phyloP scores from a whole-genome alignment of 768 basidiomycete species.

The Lactifluus subvellereus region DNA sequence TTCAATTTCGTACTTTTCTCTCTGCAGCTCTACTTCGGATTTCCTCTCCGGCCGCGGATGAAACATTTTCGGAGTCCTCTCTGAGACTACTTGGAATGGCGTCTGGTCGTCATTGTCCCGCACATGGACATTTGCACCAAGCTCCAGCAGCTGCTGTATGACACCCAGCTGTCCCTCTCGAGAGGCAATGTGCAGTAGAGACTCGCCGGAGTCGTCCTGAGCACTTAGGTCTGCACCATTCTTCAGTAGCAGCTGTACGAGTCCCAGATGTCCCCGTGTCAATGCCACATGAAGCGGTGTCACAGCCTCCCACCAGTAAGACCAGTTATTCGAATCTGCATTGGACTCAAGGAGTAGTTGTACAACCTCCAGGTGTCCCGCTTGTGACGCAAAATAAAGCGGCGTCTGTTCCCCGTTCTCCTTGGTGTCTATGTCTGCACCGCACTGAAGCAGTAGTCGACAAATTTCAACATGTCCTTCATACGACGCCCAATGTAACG shows the following conservation, averaged over 20 bases:
- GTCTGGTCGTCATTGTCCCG: not conserved
- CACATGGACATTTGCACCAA: not conserved
- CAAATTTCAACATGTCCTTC: not conserved
- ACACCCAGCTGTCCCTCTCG: not conserved
- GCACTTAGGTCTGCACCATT: not conserved
- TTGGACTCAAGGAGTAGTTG: not conserved
- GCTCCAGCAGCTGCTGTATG: not conserved
- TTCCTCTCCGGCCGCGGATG: no score
- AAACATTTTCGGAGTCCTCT: no score
- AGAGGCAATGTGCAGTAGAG: not conserved
- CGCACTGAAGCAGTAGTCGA: not conserved
- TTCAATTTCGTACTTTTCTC: not conserved
- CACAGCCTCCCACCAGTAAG: rapidly evolving
- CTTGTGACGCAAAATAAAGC: not conserved
- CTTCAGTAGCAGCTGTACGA: not conserved
- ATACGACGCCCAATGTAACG: not conserved
- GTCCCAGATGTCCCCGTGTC: not conserved
- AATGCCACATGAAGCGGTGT: not conserved
- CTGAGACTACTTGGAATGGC: not conserved
- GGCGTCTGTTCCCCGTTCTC: not conserved
- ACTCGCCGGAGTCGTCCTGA: not conserved
- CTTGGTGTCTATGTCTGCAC: not conserved
- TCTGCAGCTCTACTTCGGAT: no score
- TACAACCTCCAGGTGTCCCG: not conserved
- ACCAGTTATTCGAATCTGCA: not conserved